Evolutionary conservation across 805 yeast genomes (phyloP).

Genomic region (Candida tammaniensis): DNA sequence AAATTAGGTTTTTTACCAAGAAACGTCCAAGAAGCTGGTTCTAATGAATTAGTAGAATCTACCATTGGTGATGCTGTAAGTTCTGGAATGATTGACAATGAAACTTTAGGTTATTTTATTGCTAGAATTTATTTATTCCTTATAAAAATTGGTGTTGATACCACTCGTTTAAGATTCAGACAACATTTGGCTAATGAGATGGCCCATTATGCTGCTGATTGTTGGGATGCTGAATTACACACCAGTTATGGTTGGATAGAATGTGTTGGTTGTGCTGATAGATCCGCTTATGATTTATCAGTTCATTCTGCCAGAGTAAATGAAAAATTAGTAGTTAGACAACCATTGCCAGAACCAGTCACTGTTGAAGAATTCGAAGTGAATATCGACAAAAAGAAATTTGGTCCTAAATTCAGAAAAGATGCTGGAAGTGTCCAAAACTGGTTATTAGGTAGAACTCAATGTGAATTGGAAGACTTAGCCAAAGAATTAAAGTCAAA

Average conservation of each 20-base stretch:
- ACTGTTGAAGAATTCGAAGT: conserved; percentile 81
- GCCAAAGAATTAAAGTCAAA: conserved; percentile 61
- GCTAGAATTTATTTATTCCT: conserved; percentile 90
- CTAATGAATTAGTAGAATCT: conserved; percentile 59
- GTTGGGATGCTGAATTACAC: conserved; percentile 98
- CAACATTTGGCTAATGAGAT: conserved; percentile 98
- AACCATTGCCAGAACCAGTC: conserved; percentile 80
- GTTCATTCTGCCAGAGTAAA: conserved; percentile 95
- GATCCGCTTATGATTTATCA: conserved; percentile 95
- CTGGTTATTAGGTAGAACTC: conserved; percentile 71
- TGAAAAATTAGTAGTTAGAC: conserved; percentile 92
- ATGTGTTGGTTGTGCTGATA: conserved; percentile 99
- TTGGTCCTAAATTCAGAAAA: conserved; percentile 96
- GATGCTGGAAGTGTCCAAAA: conserved; percentile 91
- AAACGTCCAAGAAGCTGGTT: conserved; percentile 83
- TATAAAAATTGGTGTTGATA: conserved; percentile 86
- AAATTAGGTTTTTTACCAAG: conserved; percentile 79
- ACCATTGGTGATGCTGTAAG: conserved; percentile 89
- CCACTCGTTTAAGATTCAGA: conserved; percentile 84
- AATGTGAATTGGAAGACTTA: conserved; percentile 79
- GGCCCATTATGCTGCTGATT: conserved; percentile 99
- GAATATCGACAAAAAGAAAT: conserved; percentile 88
- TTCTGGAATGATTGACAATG: conserved; percentile 87
- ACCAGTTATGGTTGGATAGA: conserved; percentile 99
- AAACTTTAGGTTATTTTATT: conserved; percentile 94